These are phyloP conservation scores for Cryptosporidium felis DNA, from an alignment of 169 alveolate genomes.

Conservation along the genomic window DNA sequence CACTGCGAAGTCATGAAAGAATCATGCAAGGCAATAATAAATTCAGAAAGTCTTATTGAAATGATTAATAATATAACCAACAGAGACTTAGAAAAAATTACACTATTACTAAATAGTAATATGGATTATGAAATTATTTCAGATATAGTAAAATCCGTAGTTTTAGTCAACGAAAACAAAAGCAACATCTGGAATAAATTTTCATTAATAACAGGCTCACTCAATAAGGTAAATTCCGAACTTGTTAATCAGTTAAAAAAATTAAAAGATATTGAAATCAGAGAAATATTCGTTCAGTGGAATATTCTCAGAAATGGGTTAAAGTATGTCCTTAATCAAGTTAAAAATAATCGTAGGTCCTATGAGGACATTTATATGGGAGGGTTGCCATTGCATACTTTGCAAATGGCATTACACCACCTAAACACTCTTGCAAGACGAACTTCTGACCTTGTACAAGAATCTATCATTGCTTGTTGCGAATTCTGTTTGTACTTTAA, in stretches of 20 bases:
- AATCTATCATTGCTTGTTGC: slow-evolving; percentile 35
- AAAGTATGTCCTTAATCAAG: slow-evolving; percentile 9
- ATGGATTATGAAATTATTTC: slow-evolving; percentile 26
- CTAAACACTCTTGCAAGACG: slow-evolving; percentile 36
- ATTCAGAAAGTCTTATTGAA: slow-evolving; percentile 63
- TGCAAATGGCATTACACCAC: slow-evolving; percentile 48
- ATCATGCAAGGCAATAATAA: slow-evolving; percentile 39
- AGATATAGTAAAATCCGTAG: not conserved
- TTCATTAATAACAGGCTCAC: slow-evolving; percentile 17
- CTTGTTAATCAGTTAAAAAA: slow-evolving; percentile 1
- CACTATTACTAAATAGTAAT: slow-evolving; percentile 14
- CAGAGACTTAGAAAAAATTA: slow-evolving; percentile 24
- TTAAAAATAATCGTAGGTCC: slow-evolving; percentile 53
- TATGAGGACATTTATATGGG: slow-evolving; percentile 66
- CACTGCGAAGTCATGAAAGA: slow-evolving; percentile 37
- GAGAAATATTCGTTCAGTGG: slow-evolving; percentile 54
- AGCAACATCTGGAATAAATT: slow-evolving; percentile 12
- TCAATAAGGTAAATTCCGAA: slow-evolving; percentile 11
- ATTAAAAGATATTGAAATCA: slow-evolving; percentile 32
- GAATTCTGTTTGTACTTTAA: slow-evolving; percentile 52
- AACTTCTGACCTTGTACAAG: slow-evolving; percentile 57
- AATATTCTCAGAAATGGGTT: slow-evolving; percentile 31
- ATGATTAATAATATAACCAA: slow-evolving; percentile 24
- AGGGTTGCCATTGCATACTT: slow-evolving; percentile 57
- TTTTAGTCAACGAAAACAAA: not conserved